A percentile compares a stretch with the other conserved stretches of the same genome.
Evolutionary conservation across 345 rosid species (phyloP).

Genomic region (Corchorus olitorius): DNA sequence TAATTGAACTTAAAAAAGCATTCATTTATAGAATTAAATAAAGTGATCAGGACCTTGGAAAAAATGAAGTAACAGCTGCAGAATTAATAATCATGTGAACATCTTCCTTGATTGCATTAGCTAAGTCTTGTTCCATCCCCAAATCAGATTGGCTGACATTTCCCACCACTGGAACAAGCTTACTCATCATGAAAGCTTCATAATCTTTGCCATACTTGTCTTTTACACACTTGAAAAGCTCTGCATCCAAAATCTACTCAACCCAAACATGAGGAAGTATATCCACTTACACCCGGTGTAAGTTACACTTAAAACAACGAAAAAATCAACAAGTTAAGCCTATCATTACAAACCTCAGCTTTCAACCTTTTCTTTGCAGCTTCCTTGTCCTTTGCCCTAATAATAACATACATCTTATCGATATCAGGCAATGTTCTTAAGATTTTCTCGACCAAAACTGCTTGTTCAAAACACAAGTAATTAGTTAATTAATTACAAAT

Average conservation of each 20-base stretch:
- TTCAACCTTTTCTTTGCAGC: slow-evolving; percentile 21
- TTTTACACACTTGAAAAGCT: slow-evolving; percentile 31
- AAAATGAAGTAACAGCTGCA: slow-evolving; percentile 51
- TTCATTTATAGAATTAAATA: no score
- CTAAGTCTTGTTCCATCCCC: slow-evolving; percentile 16
- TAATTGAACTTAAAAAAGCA: no score
- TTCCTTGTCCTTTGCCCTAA: slow-evolving; percentile 29
- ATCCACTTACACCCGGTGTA: no score
- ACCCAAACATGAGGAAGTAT: no score
- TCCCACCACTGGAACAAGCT: slow-evolving; percentile 43
- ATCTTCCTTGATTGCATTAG: slow-evolving; percentile 42
- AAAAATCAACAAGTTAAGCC: no score
- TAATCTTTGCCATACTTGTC: slow-evolving; percentile 28
- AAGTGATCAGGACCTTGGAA: no score
- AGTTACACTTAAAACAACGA: no score
- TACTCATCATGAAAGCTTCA: slow-evolving; percentile 31
- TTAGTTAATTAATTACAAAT: no score
- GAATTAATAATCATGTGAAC: slow-evolving; percentile 63
- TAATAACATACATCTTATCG: slow-evolving; percentile 32
- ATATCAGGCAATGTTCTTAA: slow-evolving; percentile 32
- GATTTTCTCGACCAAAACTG: slow-evolving; percentile 33
- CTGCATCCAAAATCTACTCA: slow-evolving; percentile 3
- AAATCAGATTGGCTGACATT: slow-evolving; percentile 24
- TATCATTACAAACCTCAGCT: slow-evolving; percentile 13
- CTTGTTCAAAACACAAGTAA: no score